Base-by-base conservation (phyloP, 2,329 filamentous ascomycete genomes). In the Cytospora schulzeri region DNA sequence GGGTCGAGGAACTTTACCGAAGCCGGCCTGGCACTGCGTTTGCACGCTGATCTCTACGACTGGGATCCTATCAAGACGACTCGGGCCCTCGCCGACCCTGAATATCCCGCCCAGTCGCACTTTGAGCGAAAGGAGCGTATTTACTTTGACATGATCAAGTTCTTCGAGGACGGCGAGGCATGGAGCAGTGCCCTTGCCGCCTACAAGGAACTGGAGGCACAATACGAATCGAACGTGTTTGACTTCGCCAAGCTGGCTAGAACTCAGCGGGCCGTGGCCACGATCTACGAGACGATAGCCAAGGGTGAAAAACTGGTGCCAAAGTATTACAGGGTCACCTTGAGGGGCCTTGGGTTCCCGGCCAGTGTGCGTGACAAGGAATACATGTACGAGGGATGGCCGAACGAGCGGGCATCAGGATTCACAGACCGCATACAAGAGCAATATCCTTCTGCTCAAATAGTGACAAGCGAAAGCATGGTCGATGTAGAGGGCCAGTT, bases 391-490 rank as follows among this genome's bases (percentile, higher is more conserved):
- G 92, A 98, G 76, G 93, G 91, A 0, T 86, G 88, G 1, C 83
- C 90, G 0, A 87, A 82, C 8, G 94, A 98, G 76, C 86, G 91
- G 26, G 87, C 92, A 50, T 86, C 88, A 1, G 88, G 88, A 5
- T 98, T 98, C 71, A 92, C 91, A 1, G 93, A 97, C 74, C 90
- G 92, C 57, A 92, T 98, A 86, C 93, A 96, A 73, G 90, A 93
- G 74, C 89, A 96, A 71, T 92, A 96, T 73, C 94, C 93, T 4
- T 82, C 90, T 2, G 93, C 94, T 3, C 91, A 95, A 71, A 89
- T 97, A 65, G 81, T 96, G 51, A 88, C 87, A 4, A 83, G 84
- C 33, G 87, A 88, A 31, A 81, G 87, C 59, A 83, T 88, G 14
- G 90, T 93, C 66, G 91, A 95, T 70, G 85, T 94, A 1, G 94